Percentiles rank a stretch among this genome's conserved stretches.
These are phyloP conservation scores for Jacaranda mimosifolia DNA, from an alignment of 257 asterid species.

Conservation along the genomic window DNA sequence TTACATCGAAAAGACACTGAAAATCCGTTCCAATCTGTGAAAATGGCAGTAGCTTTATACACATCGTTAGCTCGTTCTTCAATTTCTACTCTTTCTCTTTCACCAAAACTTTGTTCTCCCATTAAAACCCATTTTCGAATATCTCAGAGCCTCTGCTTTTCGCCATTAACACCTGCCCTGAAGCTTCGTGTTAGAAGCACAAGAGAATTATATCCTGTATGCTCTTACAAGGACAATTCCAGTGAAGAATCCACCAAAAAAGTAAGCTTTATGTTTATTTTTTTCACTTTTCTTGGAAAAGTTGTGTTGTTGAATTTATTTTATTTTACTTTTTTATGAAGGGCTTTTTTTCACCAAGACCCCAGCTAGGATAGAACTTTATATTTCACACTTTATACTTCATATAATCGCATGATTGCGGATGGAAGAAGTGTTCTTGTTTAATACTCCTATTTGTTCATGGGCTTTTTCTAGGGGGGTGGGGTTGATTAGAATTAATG, in stretches of 20 bases:
- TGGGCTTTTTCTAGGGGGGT: conserved; percentile 6
- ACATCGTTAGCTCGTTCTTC: conserved; percentile 53
- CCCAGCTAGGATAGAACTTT: not conserved
- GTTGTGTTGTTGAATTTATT: not conserved
- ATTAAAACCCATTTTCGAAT: conserved; percentile 41
- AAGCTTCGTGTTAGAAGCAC: conserved; percentile 42
- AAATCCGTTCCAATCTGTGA: conserved; percentile 22
- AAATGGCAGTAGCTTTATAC: conserved; percentile 52
- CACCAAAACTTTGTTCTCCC: conserved; percentile 47
- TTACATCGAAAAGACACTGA: conserved; percentile 17
- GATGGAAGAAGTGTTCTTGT: conserved; percentile 23
- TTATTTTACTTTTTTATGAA: not conserved
- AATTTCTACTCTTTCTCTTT: conserved; percentile 36
- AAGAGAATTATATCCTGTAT: conserved; percentile 39
- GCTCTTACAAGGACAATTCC: conserved; percentile 50
- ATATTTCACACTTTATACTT: not conserved
- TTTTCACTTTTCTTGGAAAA: not conserved
- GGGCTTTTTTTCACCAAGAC: not conserved
- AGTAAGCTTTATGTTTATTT: conserved; percentile 39
- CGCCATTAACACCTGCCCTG: conserved; percentile 43
- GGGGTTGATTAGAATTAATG: conserved; percentile 18
- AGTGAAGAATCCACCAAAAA: conserved; percentile 50
- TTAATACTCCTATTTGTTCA: not conserved
- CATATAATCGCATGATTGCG: not conserved
- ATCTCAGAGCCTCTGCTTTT: conserved; percentile 35